Percentiles rank a stretch among this genome's conserved stretches.
These are phyloP conservation scores for Ustilago shanxiensis DNA, from an alignment of 1,284 basidiomycete species.

Conservation along the genomic window DNA sequence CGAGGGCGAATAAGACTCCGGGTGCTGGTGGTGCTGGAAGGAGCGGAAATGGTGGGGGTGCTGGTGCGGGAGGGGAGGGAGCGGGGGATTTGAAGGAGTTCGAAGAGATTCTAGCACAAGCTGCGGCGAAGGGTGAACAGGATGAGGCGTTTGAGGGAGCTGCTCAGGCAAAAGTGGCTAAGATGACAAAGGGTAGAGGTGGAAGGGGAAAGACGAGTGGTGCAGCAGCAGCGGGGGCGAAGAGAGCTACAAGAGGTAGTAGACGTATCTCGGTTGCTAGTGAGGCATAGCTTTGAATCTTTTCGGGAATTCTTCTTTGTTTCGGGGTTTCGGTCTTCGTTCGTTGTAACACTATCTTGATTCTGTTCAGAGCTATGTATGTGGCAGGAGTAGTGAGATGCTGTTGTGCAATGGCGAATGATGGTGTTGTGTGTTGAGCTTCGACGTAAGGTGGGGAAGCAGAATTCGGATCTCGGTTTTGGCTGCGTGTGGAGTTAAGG, in stretches of 20 bases:
- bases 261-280: constrained; percentile 40
- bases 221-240: constrained; percentile 9
- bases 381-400: background rate
- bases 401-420: background rate
- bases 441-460: background rate
- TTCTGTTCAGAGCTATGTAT: background rate
- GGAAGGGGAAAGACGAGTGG: constrained; percentile 27
- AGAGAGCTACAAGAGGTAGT: constrained; percentile 28
- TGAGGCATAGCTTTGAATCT: constrained; percentile 14
- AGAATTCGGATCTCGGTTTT: constrained; percentile 7
- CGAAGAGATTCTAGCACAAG: constrained; percentile 82
- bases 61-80: constrained; percentile 18
- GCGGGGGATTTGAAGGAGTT: constrained; percentile 64
- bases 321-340: background rate
- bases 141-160: constrained; percentile 86
- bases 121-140: constrained; percentile 86
- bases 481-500: background rate
- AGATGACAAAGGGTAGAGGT: constrained; percentile 32
- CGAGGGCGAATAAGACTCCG: constrained; percentile 50
- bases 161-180: constrained; percentile 54
- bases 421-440: background rate
- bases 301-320: background rate
- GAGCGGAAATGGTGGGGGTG: constrained; percentile 17
- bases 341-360: constrained; percentile 14
- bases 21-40: constrained; percentile 23